Conservation (phyloP, 495 filamentous ascomycete genomes). For the Aspergillus haitiensis region DNA sequence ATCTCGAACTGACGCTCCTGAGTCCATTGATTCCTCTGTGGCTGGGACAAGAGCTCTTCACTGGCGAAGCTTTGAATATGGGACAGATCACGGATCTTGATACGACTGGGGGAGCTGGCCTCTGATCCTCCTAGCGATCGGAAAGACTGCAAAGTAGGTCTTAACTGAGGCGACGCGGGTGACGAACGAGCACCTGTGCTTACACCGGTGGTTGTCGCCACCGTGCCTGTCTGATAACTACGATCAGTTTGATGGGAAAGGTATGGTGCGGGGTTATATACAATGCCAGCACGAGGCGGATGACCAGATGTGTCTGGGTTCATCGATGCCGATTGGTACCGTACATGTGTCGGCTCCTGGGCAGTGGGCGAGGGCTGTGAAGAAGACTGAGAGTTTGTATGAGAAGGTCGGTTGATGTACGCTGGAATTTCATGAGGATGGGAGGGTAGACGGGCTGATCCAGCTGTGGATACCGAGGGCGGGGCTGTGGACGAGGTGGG, state of each 20-base stretch:
- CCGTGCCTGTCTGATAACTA: slow-evolving; percentile 19
- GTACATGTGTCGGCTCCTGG: slow-evolving; percentile 29
- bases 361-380: slow-evolving; percentile 32
- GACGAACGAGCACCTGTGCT: slow-evolving; percentile 34
- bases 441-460: slow-evolving; percentile 38
- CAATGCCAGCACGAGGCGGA: slow-evolving; percentile 26
- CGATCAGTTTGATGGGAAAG: slow-evolving; percentile 19
- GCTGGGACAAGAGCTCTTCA: slow-evolving; percentile 63
- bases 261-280: slow-evolving; percentile 25
- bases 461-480: slow-evolving; percentile 38
- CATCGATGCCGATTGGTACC: slow-evolving; percentile 32
- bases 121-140: slow-evolving; percentile 53
- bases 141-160: slow-evolving; percentile 53
- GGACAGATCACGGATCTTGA: slow-evolving; percentile 79
- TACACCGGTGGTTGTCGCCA: slow-evolving; percentile 11
- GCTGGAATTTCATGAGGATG: slow-evolving; percentile 42
- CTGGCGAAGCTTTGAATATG: slow-evolving; percentile 88
- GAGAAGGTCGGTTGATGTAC: slow-evolving; percentile 38
- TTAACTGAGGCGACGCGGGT: slow-evolving; percentile 54
- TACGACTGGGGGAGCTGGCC: slow-evolving; percentile 67
- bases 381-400: slow-evolving; percentile 30
- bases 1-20: slow-evolving; percentile 79
- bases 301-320: slow-evolving; percentile 31
- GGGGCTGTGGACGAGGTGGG: slow-evolving; percentile 45
- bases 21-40: slow-evolving; percentile 44